Percentiles rank a stretch among this genome's conserved stretches.
Conservation (phyloP, 75 land plant genomes). For the Cunninghamia lanceolata region DNA sequence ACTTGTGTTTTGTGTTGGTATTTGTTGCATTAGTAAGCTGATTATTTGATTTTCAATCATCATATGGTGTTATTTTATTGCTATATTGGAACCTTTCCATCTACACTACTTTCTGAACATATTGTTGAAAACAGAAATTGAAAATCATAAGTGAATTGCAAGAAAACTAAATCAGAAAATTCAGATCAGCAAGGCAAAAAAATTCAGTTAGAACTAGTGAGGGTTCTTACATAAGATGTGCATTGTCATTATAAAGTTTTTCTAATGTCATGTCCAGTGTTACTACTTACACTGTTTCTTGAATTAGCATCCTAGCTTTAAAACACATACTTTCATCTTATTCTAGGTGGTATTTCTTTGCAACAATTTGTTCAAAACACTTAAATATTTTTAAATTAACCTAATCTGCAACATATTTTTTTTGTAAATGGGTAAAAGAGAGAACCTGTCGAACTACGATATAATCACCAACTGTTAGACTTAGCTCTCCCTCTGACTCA, state of each 20-base stretch:
- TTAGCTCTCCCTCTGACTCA: slow-evolving; percentile 76
- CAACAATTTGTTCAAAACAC: neutral
- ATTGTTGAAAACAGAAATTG: too few species aligned
- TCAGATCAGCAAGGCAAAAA: too few species aligned
- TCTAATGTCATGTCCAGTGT: neutral
- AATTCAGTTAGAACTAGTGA: too few species aligned
- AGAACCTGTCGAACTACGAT: slow-evolving; percentile 90
- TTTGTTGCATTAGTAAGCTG: too few species aligned
- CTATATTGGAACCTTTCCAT: too few species aligned
- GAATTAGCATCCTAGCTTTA: neutral
- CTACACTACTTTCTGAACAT: too few species aligned
- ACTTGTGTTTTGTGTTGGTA: too few species aligned
- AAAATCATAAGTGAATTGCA: too few species aligned
- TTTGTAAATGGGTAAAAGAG: neutral
- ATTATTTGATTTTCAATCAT: too few species aligned
- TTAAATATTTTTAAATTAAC: neutral
- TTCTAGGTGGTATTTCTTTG: neutral
- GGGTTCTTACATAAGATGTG: too few species aligned
- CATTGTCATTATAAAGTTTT: neutral
- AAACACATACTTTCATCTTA: neutral
- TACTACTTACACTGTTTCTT: neutral
- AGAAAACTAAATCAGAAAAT: too few species aligned
- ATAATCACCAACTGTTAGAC: slow-evolving; percentile 76
- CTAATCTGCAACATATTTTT: neutral
- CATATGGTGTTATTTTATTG: too few species aligned